Conservation (phyloP, 306 rosid genomes). For the Prosopis cineraria region DNA sequence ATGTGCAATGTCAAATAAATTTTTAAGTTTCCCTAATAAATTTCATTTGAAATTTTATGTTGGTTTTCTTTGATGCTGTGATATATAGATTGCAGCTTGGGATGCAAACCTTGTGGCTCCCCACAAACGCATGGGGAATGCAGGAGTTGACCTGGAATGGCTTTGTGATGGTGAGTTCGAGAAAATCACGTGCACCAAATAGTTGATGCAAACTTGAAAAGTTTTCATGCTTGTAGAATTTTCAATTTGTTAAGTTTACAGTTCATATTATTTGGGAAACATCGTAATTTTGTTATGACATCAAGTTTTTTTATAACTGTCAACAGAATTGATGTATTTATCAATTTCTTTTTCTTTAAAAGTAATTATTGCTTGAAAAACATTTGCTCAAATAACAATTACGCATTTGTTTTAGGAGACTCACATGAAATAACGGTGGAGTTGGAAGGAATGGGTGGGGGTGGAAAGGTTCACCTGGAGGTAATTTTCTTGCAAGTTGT, state of each 20-base stretch:
- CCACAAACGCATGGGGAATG: conserved; percentile 98
- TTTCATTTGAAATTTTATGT: conserved; percentile 18
- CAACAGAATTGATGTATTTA: conserved; percentile 1
- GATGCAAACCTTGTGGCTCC: conserved; percentile 97
- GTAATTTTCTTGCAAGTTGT: conserved; percentile 47
- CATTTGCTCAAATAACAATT: conserved; percentile 22
- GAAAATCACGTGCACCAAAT: conserved; percentile 31
- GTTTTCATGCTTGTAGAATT: neutral
- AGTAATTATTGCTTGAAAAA: neutral
- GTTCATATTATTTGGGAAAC: conserved; percentile 12
- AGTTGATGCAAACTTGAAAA: conserved; percentile 20
- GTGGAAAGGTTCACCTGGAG: conserved; percentile 87
- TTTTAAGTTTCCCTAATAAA: neutral
- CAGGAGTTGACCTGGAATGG: conserved; percentile 63
- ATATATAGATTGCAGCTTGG: conserved; percentile 92
- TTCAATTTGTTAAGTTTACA: conserved; percentile 7
- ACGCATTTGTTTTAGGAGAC: conserved; percentile 62
- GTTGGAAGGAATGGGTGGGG: conserved; percentile 98
- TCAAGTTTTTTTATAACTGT: neutral
- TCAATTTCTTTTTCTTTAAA: conserved; percentile 10
- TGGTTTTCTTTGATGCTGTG: conserved; percentile 37
- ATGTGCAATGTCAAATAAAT: neutral
- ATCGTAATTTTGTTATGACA: conserved; percentile 22
- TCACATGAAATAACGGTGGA: conserved; percentile 76
- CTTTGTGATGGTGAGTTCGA: conserved; percentile 80